These are phyloP conservation scores for Agaricales sp. DNA, from an alignment of 1,284 basidiomycete species.

Conservation along the genomic window DNA sequence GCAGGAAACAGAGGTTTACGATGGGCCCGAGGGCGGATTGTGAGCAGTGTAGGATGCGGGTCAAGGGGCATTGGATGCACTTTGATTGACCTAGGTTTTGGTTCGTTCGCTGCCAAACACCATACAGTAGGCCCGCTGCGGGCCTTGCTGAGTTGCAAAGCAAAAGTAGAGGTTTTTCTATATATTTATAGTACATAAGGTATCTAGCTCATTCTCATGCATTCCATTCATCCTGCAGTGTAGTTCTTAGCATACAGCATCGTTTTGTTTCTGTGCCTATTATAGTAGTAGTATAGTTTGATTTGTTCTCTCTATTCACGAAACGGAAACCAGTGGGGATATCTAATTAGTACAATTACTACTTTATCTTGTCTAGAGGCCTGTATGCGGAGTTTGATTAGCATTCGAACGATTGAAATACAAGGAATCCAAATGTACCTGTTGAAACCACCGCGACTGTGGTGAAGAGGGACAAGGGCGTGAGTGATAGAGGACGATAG, in stretches of 20 bases:
- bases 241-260: neutral
- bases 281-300: neutral
- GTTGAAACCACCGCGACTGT: constrained; percentile 87
- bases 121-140: no score
- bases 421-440: constrained; percentile 32
- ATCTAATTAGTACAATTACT: constrained; percentile 8
- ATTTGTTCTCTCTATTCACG: no score
- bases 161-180: no score
- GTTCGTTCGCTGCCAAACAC: neutral
- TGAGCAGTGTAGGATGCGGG: constrained; percentile 54
- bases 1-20: constrained; percentile 39
- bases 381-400: constrained; percentile 21
- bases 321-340: no score
- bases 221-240: no score
- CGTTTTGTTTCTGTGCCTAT: neutral
- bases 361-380: constrained; percentile 66
- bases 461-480: constrained; percentile 4
- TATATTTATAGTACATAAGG: no score
- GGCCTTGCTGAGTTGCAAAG: no score
- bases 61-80: constrained; percentile 66
- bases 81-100: constrained; percentile 30
- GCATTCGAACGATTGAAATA: constrained; percentile 10
- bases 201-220: no score
- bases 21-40: constrained; percentile 70
- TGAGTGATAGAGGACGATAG: constrained; percentile 1